A percentile compares a stretch with the other conserved stretches of the same genome.
Conservation (phyloP, 148 eudicot genomes). For the Rhododendron kiyosumense region DNA sequence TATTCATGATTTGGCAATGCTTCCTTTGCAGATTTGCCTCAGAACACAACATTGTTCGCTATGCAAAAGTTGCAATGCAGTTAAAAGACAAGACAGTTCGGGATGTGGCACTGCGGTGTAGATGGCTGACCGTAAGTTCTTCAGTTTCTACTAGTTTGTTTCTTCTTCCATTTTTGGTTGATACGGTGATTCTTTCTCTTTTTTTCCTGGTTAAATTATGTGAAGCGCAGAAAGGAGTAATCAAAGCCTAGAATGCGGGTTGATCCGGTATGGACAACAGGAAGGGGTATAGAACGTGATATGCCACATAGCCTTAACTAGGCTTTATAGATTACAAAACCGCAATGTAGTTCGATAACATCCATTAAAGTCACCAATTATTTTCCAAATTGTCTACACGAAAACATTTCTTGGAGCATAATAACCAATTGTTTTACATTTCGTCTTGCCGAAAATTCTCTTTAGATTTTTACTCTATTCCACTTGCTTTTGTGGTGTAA, state of each 20-base stretch:
- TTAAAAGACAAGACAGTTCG: conserved; percentile 71
- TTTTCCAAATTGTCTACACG: background rate
- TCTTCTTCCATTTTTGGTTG: background rate
- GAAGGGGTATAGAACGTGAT: background rate
- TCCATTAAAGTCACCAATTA: background rate
- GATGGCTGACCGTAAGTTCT: conserved; percentile 70
- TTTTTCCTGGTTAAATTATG: background rate
- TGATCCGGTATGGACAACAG: background rate
- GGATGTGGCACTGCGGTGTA: conserved; percentile 73
- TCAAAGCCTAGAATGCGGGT: background rate
- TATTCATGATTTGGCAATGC: background rate
- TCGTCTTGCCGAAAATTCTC: background rate
- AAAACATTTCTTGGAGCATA: background rate
- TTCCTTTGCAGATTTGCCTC: conserved; percentile 46
- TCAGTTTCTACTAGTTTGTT: background rate
- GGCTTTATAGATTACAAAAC: background rate
- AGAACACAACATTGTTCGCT: conserved; percentile 36
- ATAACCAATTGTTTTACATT: background rate
- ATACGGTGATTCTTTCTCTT: background rate
- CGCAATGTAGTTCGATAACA: background rate
- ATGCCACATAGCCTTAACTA: background rate
- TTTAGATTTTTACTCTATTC: background rate
- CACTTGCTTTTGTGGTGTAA: background rate
- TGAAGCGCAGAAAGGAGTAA: background rate
- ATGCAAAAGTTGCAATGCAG: conserved; percentile 69